Conservation (phyloP, 2,329 filamentous ascomycete species). For the Chaetomiaceae sp. region DNA sequence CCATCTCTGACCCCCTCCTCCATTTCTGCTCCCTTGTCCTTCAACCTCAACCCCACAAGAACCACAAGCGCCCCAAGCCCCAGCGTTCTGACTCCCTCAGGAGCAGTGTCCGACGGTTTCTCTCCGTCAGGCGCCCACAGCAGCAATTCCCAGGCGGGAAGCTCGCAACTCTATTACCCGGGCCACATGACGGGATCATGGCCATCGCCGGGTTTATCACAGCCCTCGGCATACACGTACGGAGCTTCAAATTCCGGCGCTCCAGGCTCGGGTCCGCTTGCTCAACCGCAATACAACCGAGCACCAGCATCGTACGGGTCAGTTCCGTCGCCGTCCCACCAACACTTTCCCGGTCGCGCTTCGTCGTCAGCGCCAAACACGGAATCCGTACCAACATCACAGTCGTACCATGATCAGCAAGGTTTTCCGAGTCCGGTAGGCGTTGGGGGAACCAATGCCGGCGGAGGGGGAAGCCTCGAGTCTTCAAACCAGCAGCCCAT, state of each 20-base stretch:
- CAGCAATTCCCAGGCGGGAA: conserved; percentile 53
- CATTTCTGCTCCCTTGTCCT: conserved; percentile 26
- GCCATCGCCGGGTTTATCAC: conserved; percentile 40
- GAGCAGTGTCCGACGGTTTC: conserved; percentile 55
- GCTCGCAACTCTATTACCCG: conserved; percentile 46
- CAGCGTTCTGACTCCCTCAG: conserved; percentile 42
- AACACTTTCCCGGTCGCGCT: conserved; percentile 48
- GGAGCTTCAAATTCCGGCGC: conserved; percentile 40
- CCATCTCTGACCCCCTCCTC: conserved; percentile 40
- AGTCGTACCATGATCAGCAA: conserved; percentile 64
- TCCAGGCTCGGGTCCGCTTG: conserved; percentile 43
- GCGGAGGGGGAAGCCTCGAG: conserved; percentile 32
- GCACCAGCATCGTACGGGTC: conserved; percentile 27
- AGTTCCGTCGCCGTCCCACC: conserved; percentile 31
- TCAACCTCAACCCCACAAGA: conserved; percentile 29
- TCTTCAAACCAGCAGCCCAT: conserved; percentile 21
- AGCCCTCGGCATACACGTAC: conserved; percentile 45
- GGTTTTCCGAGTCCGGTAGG: conserved; percentile 57
- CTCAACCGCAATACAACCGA: conserved; percentile 40
- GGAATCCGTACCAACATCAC: conserved; percentile 53
- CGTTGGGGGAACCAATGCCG: conserved; percentile 42
- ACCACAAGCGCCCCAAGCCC: conserved; percentile 31
- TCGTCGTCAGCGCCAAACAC: conserved; percentile 58
- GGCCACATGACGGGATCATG: conserved; percentile 53
- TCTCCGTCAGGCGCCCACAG: conserved; percentile 59